Evolutionary conservation across 768 basidiomycete species (phyloP), one percentile per base, ranked within the genome.

Genomic region (Sutorius australiensis): DNA sequence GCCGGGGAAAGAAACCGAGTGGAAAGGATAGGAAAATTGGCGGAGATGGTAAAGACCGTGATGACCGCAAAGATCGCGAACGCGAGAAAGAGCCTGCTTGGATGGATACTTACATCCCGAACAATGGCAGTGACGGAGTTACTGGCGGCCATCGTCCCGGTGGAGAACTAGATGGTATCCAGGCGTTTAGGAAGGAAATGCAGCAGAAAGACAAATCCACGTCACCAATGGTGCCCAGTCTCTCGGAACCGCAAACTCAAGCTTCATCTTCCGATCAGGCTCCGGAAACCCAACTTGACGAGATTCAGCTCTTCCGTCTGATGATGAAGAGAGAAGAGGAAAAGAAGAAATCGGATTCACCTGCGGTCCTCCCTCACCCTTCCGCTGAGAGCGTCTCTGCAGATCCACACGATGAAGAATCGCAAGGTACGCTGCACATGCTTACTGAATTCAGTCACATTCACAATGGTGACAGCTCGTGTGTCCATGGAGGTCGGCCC

Each of bases 71-170:
- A 51, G 83, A 84, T 59, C 70, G 73, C 51, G 75, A 77, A 31
- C 82, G 81, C 60, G 91, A 93, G 73, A 90, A 87, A 62, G 91
- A 92, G 64, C 91, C 90, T 21, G 90, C 90, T 16, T 93, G 90
- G 90, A 93, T 93, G 90, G 91, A 92, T 58, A 83, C 87, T 17
- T 91, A 90, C 65, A 78, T 91, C 55, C 89, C 89, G 12, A 77
- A 72, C 46, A 77, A 77, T 21, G 67, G 81, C 16, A 73, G 71
- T 31, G 72, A 75, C 43, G 87, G 85, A 13, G 83, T 89, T 48
- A 74, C 89, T 49, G 86, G 87, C 16, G 80, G 80, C 8, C 79
- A 80, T 54, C 73, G 72, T 31, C 67, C 71, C 27, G 78, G 80
- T 44, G 90, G 87, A 17, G 86, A 87, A 62, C 72, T 90, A 24